A percentile compares a stretch with the other conserved stretches of the same genome.
Conservation (phyloP, 352 stramenopile species). For the Globisporangium ultimum region DNA sequence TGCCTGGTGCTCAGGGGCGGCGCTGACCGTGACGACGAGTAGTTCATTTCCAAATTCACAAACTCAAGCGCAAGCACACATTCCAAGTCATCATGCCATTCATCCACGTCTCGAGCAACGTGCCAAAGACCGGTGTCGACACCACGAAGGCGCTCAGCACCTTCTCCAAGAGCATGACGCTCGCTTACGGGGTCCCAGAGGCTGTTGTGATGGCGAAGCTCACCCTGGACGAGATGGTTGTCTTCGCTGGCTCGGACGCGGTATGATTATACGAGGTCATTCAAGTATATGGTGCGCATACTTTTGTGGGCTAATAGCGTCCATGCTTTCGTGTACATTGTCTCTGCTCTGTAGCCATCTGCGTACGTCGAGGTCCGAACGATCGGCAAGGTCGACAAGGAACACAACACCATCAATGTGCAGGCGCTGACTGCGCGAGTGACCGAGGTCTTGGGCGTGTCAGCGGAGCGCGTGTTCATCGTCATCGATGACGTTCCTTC, state of each 20-base stretch:
- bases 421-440: slow-evolving; percentile 10
- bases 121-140: slow-evolving; percentile 14
- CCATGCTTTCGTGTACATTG: background rate
- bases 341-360: slow-evolving; percentile 8
- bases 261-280: slow-evolving; percentile 2
- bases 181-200: slow-evolving; percentile 15
- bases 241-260: slow-evolving; percentile 17
- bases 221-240: slow-evolving; percentile 23
- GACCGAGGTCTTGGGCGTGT: slow-evolving; percentile 19
- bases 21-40: too few species aligned
- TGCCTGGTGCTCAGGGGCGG: too few species aligned
- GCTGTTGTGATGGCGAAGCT: slow-evolving; percentile 20
- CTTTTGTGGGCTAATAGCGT: background rate
- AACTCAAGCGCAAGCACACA: too few species aligned
- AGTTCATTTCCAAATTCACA: slow-evolving; percentile 15
- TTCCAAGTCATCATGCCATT: slow-evolving; percentile 17
- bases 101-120: slow-evolving; percentile 27
- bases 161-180: slow-evolving; percentile 20
- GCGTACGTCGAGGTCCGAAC: slow-evolving; percentile 27
- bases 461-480: slow-evolving; percentile 31
- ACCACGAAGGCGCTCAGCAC: slow-evolving; percentile 5
- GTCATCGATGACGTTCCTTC: slow-evolving; percentile 30
- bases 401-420: slow-evolving; percentile 24
- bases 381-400: slow-evolving; percentile 23
- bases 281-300: too few species aligned